phyloP scores from a whole-genome alignment of 2,329 filamentous ascomycete species.

The Hypoxylon sp. region DNA sequence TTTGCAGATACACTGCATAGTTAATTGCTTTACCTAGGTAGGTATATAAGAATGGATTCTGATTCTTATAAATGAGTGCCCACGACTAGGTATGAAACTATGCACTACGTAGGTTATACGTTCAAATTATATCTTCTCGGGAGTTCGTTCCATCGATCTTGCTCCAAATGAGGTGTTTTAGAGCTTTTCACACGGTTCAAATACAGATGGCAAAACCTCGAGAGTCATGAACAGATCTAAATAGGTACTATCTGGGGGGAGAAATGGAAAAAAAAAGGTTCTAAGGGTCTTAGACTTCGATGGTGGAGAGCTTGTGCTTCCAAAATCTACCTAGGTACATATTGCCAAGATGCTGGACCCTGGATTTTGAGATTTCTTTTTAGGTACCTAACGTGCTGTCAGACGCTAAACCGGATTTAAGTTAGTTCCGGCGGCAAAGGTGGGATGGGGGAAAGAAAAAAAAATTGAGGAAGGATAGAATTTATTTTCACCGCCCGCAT shows the following conservation, averaged over 20 bases:
- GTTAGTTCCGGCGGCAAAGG: conserved; percentile 33
- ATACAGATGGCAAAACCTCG: neutral
- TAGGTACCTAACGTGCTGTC: conserved; percentile 22
- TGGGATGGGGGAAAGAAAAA: conserved; percentile 30
- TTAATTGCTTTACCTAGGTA: conserved; percentile 15
- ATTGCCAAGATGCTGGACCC: conserved; percentile 33
- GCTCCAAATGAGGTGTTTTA: too few relatives aligned
- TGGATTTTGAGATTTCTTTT: conserved; percentile 14
- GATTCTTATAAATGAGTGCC: conserved; percentile 3
- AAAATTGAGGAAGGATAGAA: conserved; percentile 31
- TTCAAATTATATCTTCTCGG: too few relatives aligned
- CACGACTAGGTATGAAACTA: neutral
- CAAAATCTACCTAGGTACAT: neutral
- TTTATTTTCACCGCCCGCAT: conserved; percentile 41
- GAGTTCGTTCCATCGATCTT: too few relatives aligned
- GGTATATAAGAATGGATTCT: conserved; percentile 21
- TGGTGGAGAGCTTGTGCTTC: conserved; percentile 17
- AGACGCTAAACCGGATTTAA: conserved; percentile 35
- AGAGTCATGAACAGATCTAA: neutral
- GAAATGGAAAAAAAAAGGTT: neutral
- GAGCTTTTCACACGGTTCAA: too few relatives aligned
- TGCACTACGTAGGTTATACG: too few relatives aligned
- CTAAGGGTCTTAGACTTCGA: neutral
- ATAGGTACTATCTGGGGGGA: neutral
- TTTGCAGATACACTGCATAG: neutral